Percentiles rank a stretch among this genome's conserved stretches.
Conservation (phyloP, 2,329 filamentous ascomycete genomes). For the Septoria linicola region DNA sequence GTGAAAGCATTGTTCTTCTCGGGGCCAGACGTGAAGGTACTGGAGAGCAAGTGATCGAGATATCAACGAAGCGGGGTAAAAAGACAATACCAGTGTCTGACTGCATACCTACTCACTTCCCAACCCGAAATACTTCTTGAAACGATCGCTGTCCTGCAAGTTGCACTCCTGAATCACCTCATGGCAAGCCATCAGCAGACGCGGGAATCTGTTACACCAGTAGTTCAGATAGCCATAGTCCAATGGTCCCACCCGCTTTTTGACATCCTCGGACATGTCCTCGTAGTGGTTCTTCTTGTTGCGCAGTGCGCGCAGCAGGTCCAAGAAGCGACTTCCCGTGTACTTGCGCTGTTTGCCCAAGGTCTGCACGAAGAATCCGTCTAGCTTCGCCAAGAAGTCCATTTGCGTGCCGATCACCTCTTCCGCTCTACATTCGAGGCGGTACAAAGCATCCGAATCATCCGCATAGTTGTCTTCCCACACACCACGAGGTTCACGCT, state of each 20-base stretch:
- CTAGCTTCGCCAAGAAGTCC: slow-evolving; percentile 76
- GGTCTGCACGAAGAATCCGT: slow-evolving; percentile 80
- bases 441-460: slow-evolving; percentile 60
- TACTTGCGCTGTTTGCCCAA: slow-evolving; percentile 95
- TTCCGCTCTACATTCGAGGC: slow-evolving; percentile 53
- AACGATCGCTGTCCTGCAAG: slow-evolving; percentile 64
- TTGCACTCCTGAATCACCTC: slow-evolving; percentile 67
- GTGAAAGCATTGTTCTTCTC: no score
- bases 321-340: slow-evolving; percentile 76
- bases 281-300: slow-evolving; percentile 99
- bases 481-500: slow-evolving; percentile 77
- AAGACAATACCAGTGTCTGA: not conserved
- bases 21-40: no score
- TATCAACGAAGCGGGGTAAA: not conserved
- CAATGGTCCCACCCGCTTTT: slow-evolving; percentile 67
- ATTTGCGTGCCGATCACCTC: slow-evolving; percentile 51
- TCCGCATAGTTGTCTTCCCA: slow-evolving; percentile 34
- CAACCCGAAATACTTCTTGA: slow-evolving; percentile 66
- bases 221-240: slow-evolving; percentile 76
- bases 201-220: slow-evolving; percentile 78
- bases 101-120: slow-evolving; percentile 15
- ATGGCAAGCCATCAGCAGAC: slow-evolving; percentile 75
- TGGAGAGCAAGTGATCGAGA: not conserved
- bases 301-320: slow-evolving; percentile 80
- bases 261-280: slow-evolving; percentile 83